Conservation (phyloP, 352 stramenopile genomes). For the Phytopythium aichiense region DNA sequence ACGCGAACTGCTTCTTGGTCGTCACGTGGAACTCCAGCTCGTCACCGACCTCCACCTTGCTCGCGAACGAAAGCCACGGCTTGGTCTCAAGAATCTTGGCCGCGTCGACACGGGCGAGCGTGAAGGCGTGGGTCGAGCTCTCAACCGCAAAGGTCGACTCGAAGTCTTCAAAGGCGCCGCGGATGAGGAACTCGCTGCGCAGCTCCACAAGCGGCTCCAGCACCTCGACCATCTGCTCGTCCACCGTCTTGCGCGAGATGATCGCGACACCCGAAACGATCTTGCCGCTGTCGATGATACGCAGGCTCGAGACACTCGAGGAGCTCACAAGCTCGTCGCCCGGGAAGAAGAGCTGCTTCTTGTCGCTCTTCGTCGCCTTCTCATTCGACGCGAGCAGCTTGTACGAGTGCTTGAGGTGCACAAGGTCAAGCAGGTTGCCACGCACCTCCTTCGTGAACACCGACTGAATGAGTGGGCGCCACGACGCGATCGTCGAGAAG, state of each 20-base stretch:
- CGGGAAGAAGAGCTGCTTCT: slow-evolving; percentile 40
- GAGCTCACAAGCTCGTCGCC: slow-evolving; percentile 73
- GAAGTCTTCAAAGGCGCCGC: slow-evolving; percentile 74
- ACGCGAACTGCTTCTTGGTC: slow-evolving; percentile 57
- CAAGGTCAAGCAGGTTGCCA: slow-evolving; percentile 76
- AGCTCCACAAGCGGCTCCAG: slow-evolving; percentile 71
- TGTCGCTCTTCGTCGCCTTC: neutral
- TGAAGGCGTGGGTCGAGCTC: slow-evolving; percentile 37
- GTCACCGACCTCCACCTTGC: slow-evolving; percentile 35
- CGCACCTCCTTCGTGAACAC: slow-evolving; percentile 81
- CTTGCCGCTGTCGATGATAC: slow-evolving; percentile 78
- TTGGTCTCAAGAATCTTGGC: slow-evolving; percentile 65
- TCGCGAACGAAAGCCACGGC: slow-evolving; percentile 49
- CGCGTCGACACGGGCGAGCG: slow-evolving; percentile 27
- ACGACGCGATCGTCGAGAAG: slow-evolving; percentile 77
- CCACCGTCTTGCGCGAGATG: slow-evolving; percentile 58
- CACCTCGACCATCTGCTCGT: slow-evolving; percentile 45
- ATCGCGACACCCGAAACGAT: slow-evolving; percentile 66
- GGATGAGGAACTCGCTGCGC: slow-evolving; percentile 83
- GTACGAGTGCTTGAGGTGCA: slow-evolving; percentile 85
- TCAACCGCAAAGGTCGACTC: slow-evolving; percentile 66
- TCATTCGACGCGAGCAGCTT: slow-evolving; percentile 45
- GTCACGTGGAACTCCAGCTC: slow-evolving; percentile 42
- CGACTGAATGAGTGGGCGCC: slow-evolving; percentile 78
- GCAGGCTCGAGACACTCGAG: slow-evolving; percentile 63